Evolutionary conservation across 169 alveolate genomes (phyloP).

Genomic region (Toxoplasma gondii): DNA sequence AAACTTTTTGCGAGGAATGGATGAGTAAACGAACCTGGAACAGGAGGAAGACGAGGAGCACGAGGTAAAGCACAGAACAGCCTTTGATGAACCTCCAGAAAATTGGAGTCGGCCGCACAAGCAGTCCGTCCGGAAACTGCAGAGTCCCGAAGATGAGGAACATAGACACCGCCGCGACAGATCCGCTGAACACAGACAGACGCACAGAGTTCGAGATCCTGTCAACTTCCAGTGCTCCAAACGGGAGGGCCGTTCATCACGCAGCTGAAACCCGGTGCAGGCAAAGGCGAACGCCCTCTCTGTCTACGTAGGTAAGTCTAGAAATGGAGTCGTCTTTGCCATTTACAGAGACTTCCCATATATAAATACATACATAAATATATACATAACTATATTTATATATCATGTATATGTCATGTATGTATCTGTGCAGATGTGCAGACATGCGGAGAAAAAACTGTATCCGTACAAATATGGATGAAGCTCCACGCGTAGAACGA

Average conservation of each 20-base stretch:
- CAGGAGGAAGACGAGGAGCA: conserved; percentile 68
- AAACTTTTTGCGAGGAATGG: too few relatives aligned
- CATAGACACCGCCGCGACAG: conserved; percentile 31
- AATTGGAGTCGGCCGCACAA: conserved; percentile 68
- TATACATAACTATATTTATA: background rate
- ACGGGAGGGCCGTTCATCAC: too few relatives aligned
- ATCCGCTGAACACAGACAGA: conserved; percentile 44
- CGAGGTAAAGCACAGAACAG: conserved; percentile 63
- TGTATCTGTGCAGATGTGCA: too few relatives aligned
- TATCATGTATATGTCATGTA: too few relatives aligned
- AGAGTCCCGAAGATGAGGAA: conserved; percentile 61
- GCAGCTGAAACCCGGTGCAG: background rate
- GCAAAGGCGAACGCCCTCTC: background rate
- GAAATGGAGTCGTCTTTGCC: too few relatives aligned
- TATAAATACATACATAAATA: too few relatives aligned
- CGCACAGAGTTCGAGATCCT: background rate
- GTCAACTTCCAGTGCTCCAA: too few relatives aligned
- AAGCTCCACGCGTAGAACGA: too few relatives aligned
- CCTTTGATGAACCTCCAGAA: conserved; percentile 73
- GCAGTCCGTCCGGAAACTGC: conserved; percentile 72
- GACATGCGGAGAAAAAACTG: background rate
- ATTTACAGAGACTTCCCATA: too few relatives aligned
- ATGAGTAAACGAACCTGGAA: conserved; percentile 56
- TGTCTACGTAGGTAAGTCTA: background rate
- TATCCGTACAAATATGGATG: too few relatives aligned